Evolutionary conservation across 2,329 filamentous ascomycete genomes (phyloP), one percentile per base, ranked within the genome.

Genomic region (Trichocomaceae sp.): DNA sequence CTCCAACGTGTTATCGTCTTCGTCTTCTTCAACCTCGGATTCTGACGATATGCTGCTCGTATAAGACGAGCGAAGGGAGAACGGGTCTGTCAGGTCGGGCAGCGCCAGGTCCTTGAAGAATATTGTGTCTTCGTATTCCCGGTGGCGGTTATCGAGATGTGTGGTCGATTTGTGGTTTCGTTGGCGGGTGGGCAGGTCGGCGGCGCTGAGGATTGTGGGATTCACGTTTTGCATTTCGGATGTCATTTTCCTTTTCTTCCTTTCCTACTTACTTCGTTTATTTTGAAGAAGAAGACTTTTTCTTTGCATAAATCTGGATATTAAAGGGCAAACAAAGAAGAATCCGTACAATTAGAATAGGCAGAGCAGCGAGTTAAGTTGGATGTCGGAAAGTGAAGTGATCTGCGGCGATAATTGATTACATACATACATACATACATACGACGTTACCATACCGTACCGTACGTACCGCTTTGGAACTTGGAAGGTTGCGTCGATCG

Each of bases 131-230:
- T 55, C 56, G 23, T 41, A 52, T 44, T 42, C 67, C 35, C 58
- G 60, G 17, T 60, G 62, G 50, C 67, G 60, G 33, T 61, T 57
- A 23, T 61, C 74, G 76, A 63, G 52, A 49, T 68, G 81, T n/a
- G n/a, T n/a, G 75, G 63, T 69, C 66, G 66, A 71, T 47, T 53
- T 41, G 60, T 63, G 31, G 60, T 63, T 53, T 31, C 51, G 13
- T 61, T 82, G 80, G 60, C 91, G 85, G 29, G 89, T 93, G 45
- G 93, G 91, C 50, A 99, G 83, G 73, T 97, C 89, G 44, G 89
- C 88, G 51, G 84, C 82, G 73, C 86, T 95, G 65, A 97, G 77
- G 68, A 99, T 91, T 60, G 89, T 95, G 53, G 93, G 93, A 75
- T 99, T 97, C 60, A 88, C 90, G 51, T 72, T 71, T 46, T 72